Conservation (phyloP, 2,329 filamentous ascomycete species). For the Scytalidium lignicola region DNA sequence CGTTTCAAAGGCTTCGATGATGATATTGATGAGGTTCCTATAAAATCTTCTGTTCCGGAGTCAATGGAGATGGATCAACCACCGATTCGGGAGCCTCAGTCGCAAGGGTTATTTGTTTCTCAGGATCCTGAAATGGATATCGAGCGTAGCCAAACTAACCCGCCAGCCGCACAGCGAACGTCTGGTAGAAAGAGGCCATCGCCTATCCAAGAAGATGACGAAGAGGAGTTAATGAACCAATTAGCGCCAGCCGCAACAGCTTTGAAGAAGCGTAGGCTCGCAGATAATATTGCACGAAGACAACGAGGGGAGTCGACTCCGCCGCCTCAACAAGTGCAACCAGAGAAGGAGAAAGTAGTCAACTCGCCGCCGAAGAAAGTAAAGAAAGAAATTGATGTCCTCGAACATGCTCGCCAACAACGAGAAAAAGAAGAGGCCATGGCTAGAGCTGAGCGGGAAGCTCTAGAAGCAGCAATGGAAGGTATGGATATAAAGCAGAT, state of each 20-base stretch:
- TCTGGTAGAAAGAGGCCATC: slow-evolving; percentile 38
- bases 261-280: slow-evolving; percentile 72
- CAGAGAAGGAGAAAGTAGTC: slow-evolving; percentile 1
- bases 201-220: slow-evolving; percentile 30
- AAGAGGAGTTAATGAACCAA: slow-evolving; percentile 56
- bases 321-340: slow-evolving; percentile 11
- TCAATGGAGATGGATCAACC: slow-evolving; percentile 21
- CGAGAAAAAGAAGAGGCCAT: slow-evolving; percentile 60
- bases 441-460: slow-evolving; percentile 48
- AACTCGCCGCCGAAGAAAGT: slow-evolving; percentile 24
- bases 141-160: slow-evolving; percentile 12
- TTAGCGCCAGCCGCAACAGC: slow-evolving; percentile 72
- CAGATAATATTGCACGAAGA: slow-evolving; percentile 46
- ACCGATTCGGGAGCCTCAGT: slow-evolving; percentile 12
- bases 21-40: slow-evolving; percentile 38
- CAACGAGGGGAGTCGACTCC: slow-evolving; percentile 27
- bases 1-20: slow-evolving; percentile 74
- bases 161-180: slow-evolving; percentile 8
- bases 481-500: slow-evolving; percentile 68
- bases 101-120: slow-evolving; percentile 50
- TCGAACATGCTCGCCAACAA: slow-evolving; percentile 57
- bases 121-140: slow-evolving; percentile 33
- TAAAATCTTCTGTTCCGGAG: slow-evolving; percentile 31
- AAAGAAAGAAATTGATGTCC: slow-evolving; percentile 53
- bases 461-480: slow-evolving; percentile 51